Evolutionary conservation across 1,284 basidiomycete genomes (phyloP).

Genomic region (Microstroma glucosiphilum): DNA sequence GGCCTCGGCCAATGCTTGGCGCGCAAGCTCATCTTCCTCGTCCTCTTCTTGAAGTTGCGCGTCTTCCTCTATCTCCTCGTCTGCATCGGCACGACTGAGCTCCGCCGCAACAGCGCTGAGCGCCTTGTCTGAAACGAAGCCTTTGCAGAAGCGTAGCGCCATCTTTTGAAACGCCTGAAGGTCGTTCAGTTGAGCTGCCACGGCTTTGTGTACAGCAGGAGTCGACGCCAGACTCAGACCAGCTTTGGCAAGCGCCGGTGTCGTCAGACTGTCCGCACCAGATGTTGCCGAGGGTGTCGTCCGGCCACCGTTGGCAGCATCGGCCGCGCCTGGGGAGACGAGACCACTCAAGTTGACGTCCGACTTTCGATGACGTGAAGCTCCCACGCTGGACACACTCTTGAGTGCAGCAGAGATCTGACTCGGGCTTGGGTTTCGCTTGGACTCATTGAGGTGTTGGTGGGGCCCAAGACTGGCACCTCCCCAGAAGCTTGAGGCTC

Average conservation of each 20-base stretch:
- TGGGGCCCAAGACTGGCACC: not conserved
- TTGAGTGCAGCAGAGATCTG: slow-evolving; percentile 36
- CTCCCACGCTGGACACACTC: slow-evolving; percentile 25
- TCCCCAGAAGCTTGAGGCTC: not conserved
- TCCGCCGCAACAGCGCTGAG: not conserved
- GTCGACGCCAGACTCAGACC: not conserved
- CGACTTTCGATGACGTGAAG: not conserved
- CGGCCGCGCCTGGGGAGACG: not conserved
- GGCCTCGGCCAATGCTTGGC: slow-evolving; percentile 43
- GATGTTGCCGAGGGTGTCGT: not conserved
- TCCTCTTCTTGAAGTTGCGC: slow-evolving; percentile 20
- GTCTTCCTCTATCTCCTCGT: slow-evolving; percentile 11
- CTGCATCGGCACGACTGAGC: slow-evolving; percentile 2
- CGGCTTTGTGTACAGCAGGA: not conserved
- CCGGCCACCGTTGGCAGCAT: not conserved
- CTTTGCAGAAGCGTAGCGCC: slow-evolving; percentile 38
- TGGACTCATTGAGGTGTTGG: slow-evolving; percentile 10
- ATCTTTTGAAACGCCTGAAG: slow-evolving; percentile 44
- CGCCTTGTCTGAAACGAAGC: slow-evolving; percentile 18
- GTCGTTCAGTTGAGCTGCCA: slow-evolving; percentile 36
- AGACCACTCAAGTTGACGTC: not conserved
- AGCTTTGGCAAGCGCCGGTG: not conserved
- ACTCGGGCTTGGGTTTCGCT: slow-evolving; percentile 33
- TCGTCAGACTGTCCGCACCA: not conserved
- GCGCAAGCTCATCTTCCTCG: slow-evolving; percentile 44